Percentiles rank a stretch among this genome's conserved stretches.
phyloP scores from a whole-genome alignment of 345 rosid genomes.

The Eucalyptus regnans region DNA sequence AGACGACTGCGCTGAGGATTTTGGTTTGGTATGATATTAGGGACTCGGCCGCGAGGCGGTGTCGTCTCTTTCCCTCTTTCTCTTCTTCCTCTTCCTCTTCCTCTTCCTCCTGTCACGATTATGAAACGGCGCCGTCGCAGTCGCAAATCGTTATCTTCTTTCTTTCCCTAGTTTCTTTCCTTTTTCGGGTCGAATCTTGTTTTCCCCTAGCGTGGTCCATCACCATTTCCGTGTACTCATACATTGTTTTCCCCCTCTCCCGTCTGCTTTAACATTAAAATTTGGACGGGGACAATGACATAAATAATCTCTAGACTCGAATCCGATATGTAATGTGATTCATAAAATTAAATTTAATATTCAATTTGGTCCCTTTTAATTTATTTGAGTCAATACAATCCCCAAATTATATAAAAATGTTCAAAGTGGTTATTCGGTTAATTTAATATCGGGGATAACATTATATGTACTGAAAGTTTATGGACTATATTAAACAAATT shows the following conservation, averaged over 20 bases:
- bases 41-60: not conserved
- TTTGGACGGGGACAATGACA: not conserved
- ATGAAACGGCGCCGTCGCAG: not conserved
- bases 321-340: fast-evolving
- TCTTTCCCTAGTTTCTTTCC: not conserved
- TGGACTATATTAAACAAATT: fast-evolving
- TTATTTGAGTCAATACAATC: too few species aligned
- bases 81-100: too few species aligned
- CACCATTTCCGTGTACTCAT: not conserved
- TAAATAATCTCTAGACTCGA: too few species aligned
- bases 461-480: fast-evolving
- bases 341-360: too few species aligned
- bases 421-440: fast-evolving
- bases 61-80: not conserved
- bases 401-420: too few species aligned
- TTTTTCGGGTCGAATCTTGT: not conserved
- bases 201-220: not conserved
- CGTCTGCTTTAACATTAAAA: not conserved
- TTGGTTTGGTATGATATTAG: not conserved
- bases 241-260: not conserved
- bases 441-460: too few species aligned
- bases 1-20: not conserved
- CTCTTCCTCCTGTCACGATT: not conserved
- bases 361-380: fast-evolving
- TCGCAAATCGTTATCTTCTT: not conserved